phyloP scores from a whole-genome alignment of 176 grass and related monocot genomes.

The Carex pumila region DNA sequence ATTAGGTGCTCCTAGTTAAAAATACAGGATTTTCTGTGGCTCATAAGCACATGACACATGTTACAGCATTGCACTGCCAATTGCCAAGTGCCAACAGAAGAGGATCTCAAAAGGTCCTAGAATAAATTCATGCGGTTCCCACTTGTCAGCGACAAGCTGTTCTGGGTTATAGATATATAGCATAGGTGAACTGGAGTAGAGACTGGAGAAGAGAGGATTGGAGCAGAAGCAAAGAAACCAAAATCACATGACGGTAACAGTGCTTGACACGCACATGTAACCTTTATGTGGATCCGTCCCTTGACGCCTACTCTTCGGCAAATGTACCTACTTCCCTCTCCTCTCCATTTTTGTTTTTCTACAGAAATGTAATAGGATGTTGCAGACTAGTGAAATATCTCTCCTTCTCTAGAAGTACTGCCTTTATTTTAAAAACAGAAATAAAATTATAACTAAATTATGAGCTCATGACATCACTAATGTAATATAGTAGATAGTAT shows the following conservation, averaged over 20 bases:
- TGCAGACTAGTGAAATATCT: not conserved
- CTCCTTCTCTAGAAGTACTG: no score
- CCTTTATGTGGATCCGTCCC: conserved; percentile 2
- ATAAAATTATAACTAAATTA: no score
- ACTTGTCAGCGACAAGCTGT: not conserved
- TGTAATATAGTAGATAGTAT: no score
- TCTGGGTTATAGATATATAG: not conserved
- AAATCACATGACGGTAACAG: conserved; percentile 13
- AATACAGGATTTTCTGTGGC: not conserved
- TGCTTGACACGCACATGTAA: conserved; percentile 10
- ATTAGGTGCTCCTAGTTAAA: not conserved
- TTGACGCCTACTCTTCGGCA: conserved; percentile 4
- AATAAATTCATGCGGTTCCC: not conserved
- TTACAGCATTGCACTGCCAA: not conserved
- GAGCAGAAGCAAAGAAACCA: conserved; percentile 15
- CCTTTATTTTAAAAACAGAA: no score
- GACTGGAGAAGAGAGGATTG: not conserved
- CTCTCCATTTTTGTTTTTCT: not conserved
- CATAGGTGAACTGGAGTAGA: not conserved
- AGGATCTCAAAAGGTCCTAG: not conserved
- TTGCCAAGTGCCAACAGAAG: not conserved
- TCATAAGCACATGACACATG: not conserved
- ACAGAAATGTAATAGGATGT: not conserved
- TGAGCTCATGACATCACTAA: no score
- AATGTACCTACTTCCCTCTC: not conserved